Conservation (phyloP, 1,284 basidiomycete species). For the Anthracocystis setariae region DNA sequence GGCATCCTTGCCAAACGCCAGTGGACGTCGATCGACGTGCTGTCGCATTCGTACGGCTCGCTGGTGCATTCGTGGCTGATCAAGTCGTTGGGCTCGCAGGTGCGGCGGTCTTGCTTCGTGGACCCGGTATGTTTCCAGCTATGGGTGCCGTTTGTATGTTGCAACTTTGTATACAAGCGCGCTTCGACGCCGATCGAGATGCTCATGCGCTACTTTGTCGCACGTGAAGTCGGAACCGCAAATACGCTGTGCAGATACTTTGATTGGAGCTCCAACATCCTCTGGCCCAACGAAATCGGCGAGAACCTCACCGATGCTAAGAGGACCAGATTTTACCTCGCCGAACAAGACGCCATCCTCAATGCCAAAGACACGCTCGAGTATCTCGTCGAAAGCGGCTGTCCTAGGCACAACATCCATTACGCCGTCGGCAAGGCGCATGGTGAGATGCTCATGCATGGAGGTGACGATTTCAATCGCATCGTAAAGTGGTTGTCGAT, state of each 20-base stretch:
- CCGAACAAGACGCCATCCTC: conserved; percentile 58
- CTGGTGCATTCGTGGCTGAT: conserved; percentile 62
- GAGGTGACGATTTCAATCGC: conserved; percentile 27
- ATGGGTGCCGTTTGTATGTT: conserved; percentile 59
- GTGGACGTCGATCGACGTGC: conserved; percentile 48
- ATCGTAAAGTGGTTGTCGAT: conserved; percentile 45
- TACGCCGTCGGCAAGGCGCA: conserved; percentile 39
- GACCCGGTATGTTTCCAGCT: conserved; percentile 65
- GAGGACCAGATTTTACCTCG: conserved; percentile 48
- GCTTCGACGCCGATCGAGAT: conserved; percentile 53
- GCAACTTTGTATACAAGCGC: conserved; percentile 61
- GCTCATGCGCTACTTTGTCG: conserved; percentile 63
- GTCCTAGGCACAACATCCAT: conserved; percentile 36
- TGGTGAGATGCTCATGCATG: conserved; percentile 58
- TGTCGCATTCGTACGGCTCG: conserved; percentile 65
- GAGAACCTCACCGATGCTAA: conserved; percentile 30
- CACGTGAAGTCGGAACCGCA: conserved; percentile 54
- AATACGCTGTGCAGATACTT: conserved; percentile 60
- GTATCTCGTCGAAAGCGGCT: conserved; percentile 54
- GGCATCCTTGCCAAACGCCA: conserved; percentile 35
- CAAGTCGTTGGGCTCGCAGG: conserved; percentile 43
- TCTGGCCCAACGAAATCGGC: conserved; percentile 62
- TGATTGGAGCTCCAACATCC: conserved; percentile 59
- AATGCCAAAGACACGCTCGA: conserved; percentile 44
- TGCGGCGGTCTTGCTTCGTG: conserved; percentile 59